Percentiles rank a stretch among this genome's conserved stretches.
These are phyloP conservation scores for Coemansia sp. DNA, from an alignment of 192 early-diverging fungal species.

Conservation along the genomic window DNA sequence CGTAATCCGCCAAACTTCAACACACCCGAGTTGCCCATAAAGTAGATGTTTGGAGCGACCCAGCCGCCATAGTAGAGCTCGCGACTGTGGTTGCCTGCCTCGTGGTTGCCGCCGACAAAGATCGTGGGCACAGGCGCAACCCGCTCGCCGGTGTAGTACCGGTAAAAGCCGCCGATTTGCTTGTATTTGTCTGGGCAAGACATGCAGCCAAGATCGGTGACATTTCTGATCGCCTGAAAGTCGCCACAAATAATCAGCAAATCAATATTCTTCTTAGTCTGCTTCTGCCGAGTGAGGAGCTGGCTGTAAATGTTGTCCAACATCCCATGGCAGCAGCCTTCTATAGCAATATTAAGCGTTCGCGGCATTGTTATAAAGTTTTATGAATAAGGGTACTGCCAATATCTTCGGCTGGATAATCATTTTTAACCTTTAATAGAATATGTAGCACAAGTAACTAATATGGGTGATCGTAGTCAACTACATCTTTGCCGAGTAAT, in stretches of 20 bases:
- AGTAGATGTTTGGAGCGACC: constrained; percentile 93
- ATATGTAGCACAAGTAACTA: not conserved
- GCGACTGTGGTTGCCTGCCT: constrained; percentile 90
- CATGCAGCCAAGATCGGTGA: constrained; percentile 74
- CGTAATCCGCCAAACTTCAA: constrained; percentile 85
- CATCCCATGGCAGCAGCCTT: constrained; percentile 96
- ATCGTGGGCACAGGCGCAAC: constrained; percentile 83
- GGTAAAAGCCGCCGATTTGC: constrained; percentile 80
- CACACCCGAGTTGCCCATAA: constrained; percentile 82
- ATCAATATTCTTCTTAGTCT: constrained; percentile 75
- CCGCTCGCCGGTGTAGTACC: constrained; percentile 87
- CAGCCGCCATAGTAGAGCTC: constrained; percentile 98
- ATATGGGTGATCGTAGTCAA: not conserved
- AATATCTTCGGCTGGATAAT: no score
- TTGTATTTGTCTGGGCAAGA: constrained; percentile 87
- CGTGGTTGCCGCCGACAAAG: constrained; percentile 99
- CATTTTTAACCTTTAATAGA: not conserved
- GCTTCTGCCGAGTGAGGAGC: constrained; percentile 54
- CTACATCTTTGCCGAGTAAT: constrained; percentile 56
- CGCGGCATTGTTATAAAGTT: constrained; percentile 13
- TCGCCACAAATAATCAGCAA: constrained; percentile 96
- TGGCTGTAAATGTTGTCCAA: constrained; percentile 86
- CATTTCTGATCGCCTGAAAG: constrained; percentile 91
- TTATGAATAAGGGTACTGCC: not conserved
- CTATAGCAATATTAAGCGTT: constrained; percentile 72